Conservation (phyloP, 2,329 filamentous ascomycete genomes). For the Ophiostoma australiae region DNA sequence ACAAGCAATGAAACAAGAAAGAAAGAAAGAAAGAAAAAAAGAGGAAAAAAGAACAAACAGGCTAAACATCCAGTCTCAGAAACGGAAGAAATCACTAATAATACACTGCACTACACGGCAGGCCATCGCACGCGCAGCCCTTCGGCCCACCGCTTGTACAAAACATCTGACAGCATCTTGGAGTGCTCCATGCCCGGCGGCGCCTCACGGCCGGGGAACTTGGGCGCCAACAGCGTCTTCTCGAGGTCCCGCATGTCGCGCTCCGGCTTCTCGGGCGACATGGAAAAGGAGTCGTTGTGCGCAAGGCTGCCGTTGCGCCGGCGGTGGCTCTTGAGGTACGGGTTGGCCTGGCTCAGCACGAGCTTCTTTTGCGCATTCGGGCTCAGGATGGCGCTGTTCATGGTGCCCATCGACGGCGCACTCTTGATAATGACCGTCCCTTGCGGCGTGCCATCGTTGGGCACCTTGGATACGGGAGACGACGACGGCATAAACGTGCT, state of each 20-base stretch:
- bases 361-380: conserved; percentile 55
- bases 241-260: conserved; percentile 44
- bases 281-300: conserved; percentile 29
- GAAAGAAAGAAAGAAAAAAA: background rate
- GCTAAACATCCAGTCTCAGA: conserved; percentile 16
- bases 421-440: conserved; percentile 57
- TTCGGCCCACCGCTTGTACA: conserved; percentile 87
- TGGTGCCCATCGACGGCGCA: conserved; percentile 32
- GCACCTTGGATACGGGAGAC: conserved; percentile 33
- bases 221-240: conserved; percentile 46
- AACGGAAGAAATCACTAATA: background rate
- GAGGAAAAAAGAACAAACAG: background rate
- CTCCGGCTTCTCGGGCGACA: conserved; percentile 38
- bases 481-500: conserved; percentile 41
- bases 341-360: conserved; percentile 74
- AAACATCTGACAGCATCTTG: conserved; percentile 79
- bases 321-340: conserved; percentile 74
- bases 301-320: conserved; percentile 52
- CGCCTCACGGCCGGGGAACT: conserved; percentile 51
- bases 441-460: conserved; percentile 44
- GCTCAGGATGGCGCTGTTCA: conserved; percentile 32
- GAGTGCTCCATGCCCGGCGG: conserved; percentile 83
- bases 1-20: background rate
- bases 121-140: conserved; percentile 56
- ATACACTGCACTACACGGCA: conserved; percentile 22